A percentile compares a stretch with the other conserved stretches of the same genome.
phyloP scores from a whole-genome alignment of 2,329 filamentous ascomycete species.

The Karstenula rhodostoma region DNA sequence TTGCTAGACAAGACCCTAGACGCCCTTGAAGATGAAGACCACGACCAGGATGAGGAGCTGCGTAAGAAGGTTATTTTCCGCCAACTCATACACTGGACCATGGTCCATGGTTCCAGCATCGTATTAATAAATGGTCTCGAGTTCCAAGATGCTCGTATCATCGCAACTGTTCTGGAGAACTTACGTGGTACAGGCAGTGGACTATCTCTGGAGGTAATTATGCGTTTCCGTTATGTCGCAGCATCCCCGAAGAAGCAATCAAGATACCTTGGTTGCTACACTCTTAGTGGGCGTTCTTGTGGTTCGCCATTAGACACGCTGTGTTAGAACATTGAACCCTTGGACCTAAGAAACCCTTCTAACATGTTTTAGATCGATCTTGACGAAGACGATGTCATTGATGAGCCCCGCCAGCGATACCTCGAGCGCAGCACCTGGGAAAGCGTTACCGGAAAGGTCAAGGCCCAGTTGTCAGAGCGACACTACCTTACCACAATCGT shows the following conservation, averaged over 20 bases:
- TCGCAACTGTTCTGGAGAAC: slow-evolving; percentile 29
- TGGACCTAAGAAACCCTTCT: background rate
- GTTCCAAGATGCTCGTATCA: slow-evolving; percentile 70
- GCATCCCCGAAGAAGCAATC: background rate
- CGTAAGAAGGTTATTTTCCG: slow-evolving; percentile 48
- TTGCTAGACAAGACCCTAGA: slow-evolving; percentile 28
- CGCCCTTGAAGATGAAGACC: slow-evolving; percentile 29
- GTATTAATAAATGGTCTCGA: slow-evolving; percentile 70
- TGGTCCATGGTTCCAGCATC: slow-evolving; percentile 65
- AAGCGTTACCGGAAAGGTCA: slow-evolving; percentile 25
- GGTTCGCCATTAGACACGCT: background rate
- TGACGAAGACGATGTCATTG: slow-evolving; percentile 12
- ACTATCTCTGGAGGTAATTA: slow-evolving; percentile 23
- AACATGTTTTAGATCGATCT: slow-evolving; percentile 10
- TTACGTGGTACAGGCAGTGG: slow-evolving; percentile 27
- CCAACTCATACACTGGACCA: slow-evolving; percentile 63
- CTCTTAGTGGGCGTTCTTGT: background rate
- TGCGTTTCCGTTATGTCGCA: background rate
- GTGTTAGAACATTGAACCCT: background rate
- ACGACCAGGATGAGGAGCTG: slow-evolving; percentile 29
- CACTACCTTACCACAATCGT: slow-evolving; percentile 43
- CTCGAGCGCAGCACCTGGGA: slow-evolving; percentile 16
- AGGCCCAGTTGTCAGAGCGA: slow-evolving; percentile 42
- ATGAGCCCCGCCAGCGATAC: slow-evolving; percentile 18
- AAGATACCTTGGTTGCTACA: background rate